phyloP scores from a whole-genome alignment of 352 stramenopile genomes.

The Phytopythium boreale region DNA sequence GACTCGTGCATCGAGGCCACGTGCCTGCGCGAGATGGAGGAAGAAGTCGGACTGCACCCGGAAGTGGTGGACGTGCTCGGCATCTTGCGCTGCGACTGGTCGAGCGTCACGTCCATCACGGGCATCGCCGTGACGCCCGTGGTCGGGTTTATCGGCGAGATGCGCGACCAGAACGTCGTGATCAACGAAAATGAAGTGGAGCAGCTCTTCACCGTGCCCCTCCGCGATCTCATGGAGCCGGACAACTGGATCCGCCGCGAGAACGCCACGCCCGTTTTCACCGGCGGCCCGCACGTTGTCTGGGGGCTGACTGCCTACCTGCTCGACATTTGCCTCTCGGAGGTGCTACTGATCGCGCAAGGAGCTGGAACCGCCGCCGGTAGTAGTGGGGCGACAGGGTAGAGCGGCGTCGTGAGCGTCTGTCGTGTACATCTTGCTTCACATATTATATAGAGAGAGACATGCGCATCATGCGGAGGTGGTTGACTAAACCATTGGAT shows the following conservation, averaged over 20 bases:
- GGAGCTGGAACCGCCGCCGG: background rate
- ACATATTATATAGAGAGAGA: slow-evolving; percentile 1
- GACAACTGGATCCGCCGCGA: slow-evolving; percentile 76
- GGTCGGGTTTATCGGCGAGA: slow-evolving; percentile 94
- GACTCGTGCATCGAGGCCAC: slow-evolving; percentile 94
- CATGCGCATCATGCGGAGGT: background rate
- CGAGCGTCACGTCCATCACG: slow-evolving; percentile 92
- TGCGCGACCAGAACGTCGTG: slow-evolving; percentile 86
- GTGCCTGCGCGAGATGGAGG: slow-evolving; percentile 97
- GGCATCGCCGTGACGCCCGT: slow-evolving; percentile 98
- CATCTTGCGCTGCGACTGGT: slow-evolving; percentile 95
- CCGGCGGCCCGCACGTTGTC: slow-evolving; percentile 92
- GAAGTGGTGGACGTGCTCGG: slow-evolving; percentile 91
- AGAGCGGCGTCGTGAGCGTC: background rate
- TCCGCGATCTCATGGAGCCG: slow-evolving; percentile 84
- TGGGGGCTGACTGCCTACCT: slow-evolving; percentile 97
- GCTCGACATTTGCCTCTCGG: slow-evolving; percentile 84
- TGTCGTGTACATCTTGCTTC: background rate
- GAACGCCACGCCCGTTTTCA: slow-evolving; percentile 92
- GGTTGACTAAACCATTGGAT: background rate
- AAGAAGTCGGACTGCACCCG: slow-evolving; percentile 92
- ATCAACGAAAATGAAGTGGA: slow-evolving; percentile 96
- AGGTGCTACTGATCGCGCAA: slow-evolving; percentile 52
- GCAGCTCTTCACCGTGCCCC: slow-evolving; percentile 94
- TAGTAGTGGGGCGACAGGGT: background rate